These are phyloP conservation scores for Creolimax fragrantissima DNA, from an alignment of 78 protist species.

Conservation along the genomic window DNA sequence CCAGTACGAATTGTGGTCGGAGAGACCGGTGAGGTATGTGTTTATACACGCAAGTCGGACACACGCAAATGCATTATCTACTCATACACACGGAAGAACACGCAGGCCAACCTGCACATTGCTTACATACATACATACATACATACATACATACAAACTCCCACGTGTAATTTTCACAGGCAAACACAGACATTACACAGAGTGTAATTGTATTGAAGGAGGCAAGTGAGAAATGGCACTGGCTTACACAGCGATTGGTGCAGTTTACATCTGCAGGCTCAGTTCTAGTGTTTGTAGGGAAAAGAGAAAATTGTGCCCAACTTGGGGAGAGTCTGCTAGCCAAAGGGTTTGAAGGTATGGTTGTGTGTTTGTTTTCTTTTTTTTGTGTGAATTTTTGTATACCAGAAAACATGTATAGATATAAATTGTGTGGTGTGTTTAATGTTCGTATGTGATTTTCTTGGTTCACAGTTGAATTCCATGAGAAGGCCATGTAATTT, in stretches of 20 bases:
- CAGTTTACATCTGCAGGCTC: slow-evolving; percentile 32
- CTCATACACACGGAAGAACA: not conserved
- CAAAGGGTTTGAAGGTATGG: not conserved
- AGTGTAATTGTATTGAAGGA: slow-evolving; percentile 25
- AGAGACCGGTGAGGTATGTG: slow-evolving; percentile 33
- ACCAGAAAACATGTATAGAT: too few relatives aligned
- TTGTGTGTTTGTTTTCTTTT: too few relatives aligned
- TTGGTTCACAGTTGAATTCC: too few relatives aligned
- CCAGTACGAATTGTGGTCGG: slow-evolving; percentile 58
- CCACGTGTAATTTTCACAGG: slow-evolving; percentile 12
- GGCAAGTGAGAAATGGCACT: slow-evolving; percentile 43
- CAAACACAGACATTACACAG: slow-evolving; percentile 60
- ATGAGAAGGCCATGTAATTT: too few relatives aligned
- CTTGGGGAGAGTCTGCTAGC: not conserved
- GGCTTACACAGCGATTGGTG: slow-evolving; percentile 33
- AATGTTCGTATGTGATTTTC: too few relatives aligned
- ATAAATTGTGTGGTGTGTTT: too few relatives aligned
- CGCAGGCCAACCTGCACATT: too few relatives aligned
- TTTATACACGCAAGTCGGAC: not conserved
- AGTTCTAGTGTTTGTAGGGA: slow-evolving; percentile 52
- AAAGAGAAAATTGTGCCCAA: slow-evolving; percentile 8
- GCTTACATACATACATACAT: not conserved
- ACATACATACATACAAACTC: not conserved
- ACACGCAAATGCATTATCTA: not conserved
- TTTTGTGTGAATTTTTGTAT: too few relatives aligned